A percentile compares a stretch with the other conserved stretches of the same genome.
These are phyloP conservation scores for Leucogyrophana mollusca DNA, from an alignment of 768 basidiomycete species.

Conservation along the genomic window DNA sequence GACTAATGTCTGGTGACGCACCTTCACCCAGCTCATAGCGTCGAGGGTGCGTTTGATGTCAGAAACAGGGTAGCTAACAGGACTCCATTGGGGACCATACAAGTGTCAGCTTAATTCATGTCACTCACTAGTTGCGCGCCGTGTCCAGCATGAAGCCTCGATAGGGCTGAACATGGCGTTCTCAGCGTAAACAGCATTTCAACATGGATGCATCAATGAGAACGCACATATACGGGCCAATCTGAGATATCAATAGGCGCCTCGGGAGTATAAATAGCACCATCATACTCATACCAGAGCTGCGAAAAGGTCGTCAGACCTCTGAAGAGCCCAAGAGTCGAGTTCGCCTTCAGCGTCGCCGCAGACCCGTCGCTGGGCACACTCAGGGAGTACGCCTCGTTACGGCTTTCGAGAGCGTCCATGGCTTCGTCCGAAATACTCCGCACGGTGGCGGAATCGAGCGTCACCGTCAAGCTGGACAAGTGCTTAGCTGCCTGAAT, in stretches of 20 bases:
- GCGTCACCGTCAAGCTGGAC: constrained; percentile 41
- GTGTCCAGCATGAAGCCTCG: constrained; percentile 84
- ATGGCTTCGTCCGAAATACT: constrained; percentile 56
- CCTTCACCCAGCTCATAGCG: constrained; percentile 76
- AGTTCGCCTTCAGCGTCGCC: constrained; percentile 59
- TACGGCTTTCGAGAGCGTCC: constrained; percentile 45
- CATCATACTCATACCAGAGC: constrained; percentile 39
- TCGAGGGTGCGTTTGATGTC: constrained; percentile 72
- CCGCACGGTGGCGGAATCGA: constrained; percentile 25
- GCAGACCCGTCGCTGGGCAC: constrained; percentile 52
- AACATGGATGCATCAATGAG: neutral
- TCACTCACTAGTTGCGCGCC: constrained; percentile 65
- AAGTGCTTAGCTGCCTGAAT: constrained; percentile 42
- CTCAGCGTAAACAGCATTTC: neutral
- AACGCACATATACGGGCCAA: constrained; percentile 61
- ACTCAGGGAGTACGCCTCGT: constrained; percentile 59
- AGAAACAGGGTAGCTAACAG: constrained; percentile 55
- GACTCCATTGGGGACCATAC: neutral
- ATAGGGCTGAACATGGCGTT: constrained; percentile 47
- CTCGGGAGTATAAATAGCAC: constrained; percentile 48
- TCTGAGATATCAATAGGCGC: constrained; percentile 64
- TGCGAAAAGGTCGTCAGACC: constrained; percentile 79
- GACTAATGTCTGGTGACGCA: constrained; percentile 15
- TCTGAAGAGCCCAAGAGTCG: constrained; percentile 64
- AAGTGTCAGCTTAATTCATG: neutral